Evolutionary conservation across 768 basidiomycete species (phyloP).

Genomic region (Psilocybe subaeruginosa): DNA sequence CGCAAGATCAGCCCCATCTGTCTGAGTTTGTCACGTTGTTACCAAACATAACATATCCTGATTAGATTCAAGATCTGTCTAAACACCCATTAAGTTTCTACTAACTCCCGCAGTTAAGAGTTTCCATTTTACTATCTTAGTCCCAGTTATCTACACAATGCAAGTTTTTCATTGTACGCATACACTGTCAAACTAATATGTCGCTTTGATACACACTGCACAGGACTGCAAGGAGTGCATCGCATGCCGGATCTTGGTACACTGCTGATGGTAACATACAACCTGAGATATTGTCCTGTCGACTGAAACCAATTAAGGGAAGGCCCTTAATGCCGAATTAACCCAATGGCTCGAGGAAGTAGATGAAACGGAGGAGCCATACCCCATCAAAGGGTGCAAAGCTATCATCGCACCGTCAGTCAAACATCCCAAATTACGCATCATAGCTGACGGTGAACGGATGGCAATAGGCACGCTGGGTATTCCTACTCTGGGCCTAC

Average conservation of each 20-base stretch:
- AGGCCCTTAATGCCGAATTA: constrained; percentile 64
- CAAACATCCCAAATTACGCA: not conserved
- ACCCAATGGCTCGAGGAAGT: constrained; percentile 65
- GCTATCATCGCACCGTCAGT: constrained; percentile 97
- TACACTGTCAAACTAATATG: not conserved
- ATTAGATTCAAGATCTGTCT: constrained; percentile 13
- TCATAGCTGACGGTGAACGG: not conserved
- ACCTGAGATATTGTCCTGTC: not conserved
- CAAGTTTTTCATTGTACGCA: constrained; percentile 11
- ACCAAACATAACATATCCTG: constrained; percentile 8
- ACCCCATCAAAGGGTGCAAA: constrained; percentile 68
- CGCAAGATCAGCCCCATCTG: not conserved
- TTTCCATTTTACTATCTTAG: not conserved
- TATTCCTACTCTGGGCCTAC: constrained; percentile 93
- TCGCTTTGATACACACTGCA: not conserved
- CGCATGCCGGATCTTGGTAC: constrained; percentile 95
- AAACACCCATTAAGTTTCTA: not conserved
- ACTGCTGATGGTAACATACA: constrained; percentile 57
- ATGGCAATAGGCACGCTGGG: constrained; percentile 80
- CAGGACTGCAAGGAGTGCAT: constrained; percentile 51
- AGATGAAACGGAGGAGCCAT: constrained; percentile 39
- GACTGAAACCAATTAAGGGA: constrained; percentile 40
- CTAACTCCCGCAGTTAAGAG: not conserved
- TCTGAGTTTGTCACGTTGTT: constrained; percentile 10
- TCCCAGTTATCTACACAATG: constrained; percentile 14